Evolutionary conservation across 1,284 basidiomycete species (phyloP).

Genomic region (Apiotrichum brassicae): DNA sequence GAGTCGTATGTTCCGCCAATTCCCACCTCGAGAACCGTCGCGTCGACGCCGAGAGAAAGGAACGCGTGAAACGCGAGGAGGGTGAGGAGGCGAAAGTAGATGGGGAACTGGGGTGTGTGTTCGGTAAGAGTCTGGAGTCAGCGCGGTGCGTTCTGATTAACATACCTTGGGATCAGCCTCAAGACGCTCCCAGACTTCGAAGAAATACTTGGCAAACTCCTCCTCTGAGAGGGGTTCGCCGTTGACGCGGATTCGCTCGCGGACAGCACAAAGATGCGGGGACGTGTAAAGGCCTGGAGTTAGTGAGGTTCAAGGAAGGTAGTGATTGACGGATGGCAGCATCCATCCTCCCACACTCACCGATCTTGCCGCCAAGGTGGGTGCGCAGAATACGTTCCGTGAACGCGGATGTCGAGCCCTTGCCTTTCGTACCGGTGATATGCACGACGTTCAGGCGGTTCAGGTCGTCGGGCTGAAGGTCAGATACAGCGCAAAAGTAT

Average conservation of each 20-base stretch:
- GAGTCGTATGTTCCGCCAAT: slow-evolving; percentile 93
- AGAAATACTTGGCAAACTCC: slow-evolving; percentile 85
- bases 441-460: slow-evolving; percentile 90
- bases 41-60: slow-evolving; percentile 63
- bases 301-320: background rate
- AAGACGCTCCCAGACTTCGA: slow-evolving; percentile 90
- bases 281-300: slow-evolving; percentile 82
- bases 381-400: slow-evolving; percentile 51
- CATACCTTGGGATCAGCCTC: slow-evolving; percentile 60
- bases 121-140: slow-evolving; percentile 46
- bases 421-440: slow-evolving; percentile 97
- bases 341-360: slow-evolving; percentile 14
- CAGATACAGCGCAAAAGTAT: background rate
- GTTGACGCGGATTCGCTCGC: slow-evolving; percentile 92
- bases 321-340: too few relatives aligned
- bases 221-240: slow-evolving; percentile 83
- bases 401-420: slow-evolving; percentile 95
- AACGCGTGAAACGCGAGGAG: slow-evolving; percentile 90
- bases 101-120: slow-evolving; percentile 60
- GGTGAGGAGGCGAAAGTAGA: slow-evolving; percentile 92
- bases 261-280: slow-evolving; percentile 90
- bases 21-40: slow-evolving; percentile 93
- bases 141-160: too few relatives aligned
- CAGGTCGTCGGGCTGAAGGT: slow-evolving; percentile 64
- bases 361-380: slow-evolving; percentile 33